These are phyloP conservation scores for Mollisia scopiformis DNA, from an alignment of 2,329 filamentous ascomycete genomes.

Conservation along the genomic window DNA sequence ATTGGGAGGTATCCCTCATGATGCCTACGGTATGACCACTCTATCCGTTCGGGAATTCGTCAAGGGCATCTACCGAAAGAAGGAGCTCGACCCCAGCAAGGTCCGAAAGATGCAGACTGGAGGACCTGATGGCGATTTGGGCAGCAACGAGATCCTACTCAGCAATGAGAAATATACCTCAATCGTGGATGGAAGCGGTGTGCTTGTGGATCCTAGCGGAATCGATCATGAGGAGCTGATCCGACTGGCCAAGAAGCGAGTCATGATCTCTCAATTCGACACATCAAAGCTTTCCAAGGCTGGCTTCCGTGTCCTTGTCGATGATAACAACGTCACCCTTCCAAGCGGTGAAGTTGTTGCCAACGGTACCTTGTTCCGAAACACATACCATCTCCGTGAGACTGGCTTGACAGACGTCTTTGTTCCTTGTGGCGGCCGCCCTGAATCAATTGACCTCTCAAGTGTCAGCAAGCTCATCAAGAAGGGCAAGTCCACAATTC, in stretches of 20 bases:
- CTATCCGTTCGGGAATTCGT: conserved; percentile 96
- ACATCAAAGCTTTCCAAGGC: conserved; percentile 80
- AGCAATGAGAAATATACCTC: conserved; percentile 94
- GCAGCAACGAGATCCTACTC: conserved; percentile 96
- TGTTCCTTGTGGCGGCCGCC: conserved; percentile 93
- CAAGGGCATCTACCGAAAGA: conserved; percentile 94
- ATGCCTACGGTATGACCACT: conserved; percentile 96
- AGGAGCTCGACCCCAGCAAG: conserved; percentile 81
- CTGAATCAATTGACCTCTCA: conserved; percentile 93
- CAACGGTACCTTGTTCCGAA: conserved; percentile 95
- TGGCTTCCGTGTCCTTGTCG: conserved; percentile 90
- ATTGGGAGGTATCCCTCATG: conserved; percentile 95
- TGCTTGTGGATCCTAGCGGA: conserved; percentile 90
- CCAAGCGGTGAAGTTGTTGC: conserved; percentile 83
- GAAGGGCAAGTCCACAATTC: conserved; percentile 83
- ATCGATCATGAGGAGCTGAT: conserved; percentile 82
- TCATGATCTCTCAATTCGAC: conserved; percentile 91
- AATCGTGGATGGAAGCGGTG: conserved; percentile 95
- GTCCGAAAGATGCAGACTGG: conserved; percentile 97
- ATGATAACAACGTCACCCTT: conserved; percentile 86
- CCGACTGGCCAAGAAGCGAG: conserved; percentile 81
- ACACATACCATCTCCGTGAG: conserved; percentile 91
- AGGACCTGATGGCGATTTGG: conserved; percentile 93
- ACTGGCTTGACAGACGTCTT: conserved; percentile 82
- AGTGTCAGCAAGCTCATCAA: conserved; percentile 86